These are phyloP conservation scores for Candida krabiensis DNA, from an alignment of 805 yeast genomes.

Conservation along the genomic window DNA sequence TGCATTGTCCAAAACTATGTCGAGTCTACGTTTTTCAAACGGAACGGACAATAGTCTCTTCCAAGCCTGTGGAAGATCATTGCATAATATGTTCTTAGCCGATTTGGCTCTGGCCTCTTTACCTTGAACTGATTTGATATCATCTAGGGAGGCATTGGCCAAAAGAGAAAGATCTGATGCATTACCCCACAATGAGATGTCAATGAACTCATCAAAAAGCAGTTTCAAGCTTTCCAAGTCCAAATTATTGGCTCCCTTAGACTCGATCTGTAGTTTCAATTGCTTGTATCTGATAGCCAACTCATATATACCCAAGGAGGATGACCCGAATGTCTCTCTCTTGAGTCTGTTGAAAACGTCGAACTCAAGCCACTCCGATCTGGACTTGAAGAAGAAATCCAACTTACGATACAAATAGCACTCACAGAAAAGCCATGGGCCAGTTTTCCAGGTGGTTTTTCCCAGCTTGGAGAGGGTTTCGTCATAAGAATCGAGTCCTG, in stretches of 20 bases:
- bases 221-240: conserved; percentile 47
- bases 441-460: conserved; percentile 67
- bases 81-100: conserved; percentile 72
- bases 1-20: conserved; percentile 86
- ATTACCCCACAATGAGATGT: conserved; percentile 95
- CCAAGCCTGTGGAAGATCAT: conserved; percentile 77
- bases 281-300: conserved; percentile 64
- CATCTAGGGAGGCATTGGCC: conserved; percentile 86
- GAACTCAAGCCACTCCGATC: conserved; percentile 49
- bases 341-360: conserved; percentile 78
- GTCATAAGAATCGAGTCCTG: conserved; percentile 60
- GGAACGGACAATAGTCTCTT: conserved; percentile 33
- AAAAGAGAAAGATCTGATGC: conserved; percentile 92
- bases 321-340: conserved; percentile 69
- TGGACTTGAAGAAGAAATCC: conserved; percentile 43
- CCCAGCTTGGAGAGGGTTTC: conserved; percentile 42
- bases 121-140: conserved; percentile 89
- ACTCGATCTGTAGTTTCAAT: conserved; percentile 32
- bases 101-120: conserved; percentile 81
- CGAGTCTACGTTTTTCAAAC: conserved; percentile 52
- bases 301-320: conserved; percentile 77
- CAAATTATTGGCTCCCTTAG: conserved; percentile 8
- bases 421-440: conserved; percentile 91
- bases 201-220: conserved; percentile 79
- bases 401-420: conserved; percentile 77